Conservation (phyloP, 768 basidiomycete genomes). For the Megacollybia marginata region DNA sequence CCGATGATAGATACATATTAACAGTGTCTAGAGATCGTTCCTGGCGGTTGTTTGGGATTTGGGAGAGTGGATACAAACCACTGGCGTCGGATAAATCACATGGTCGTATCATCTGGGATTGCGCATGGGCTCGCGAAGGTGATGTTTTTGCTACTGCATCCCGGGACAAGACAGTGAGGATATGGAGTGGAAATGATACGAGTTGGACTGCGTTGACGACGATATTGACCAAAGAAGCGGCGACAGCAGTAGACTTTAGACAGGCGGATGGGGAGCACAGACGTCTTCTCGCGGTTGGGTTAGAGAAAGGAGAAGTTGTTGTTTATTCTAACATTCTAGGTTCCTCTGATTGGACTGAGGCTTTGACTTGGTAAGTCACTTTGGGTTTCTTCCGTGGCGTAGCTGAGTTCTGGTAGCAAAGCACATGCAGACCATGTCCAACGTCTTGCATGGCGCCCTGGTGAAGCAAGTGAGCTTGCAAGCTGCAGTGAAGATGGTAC, state of each 20-base stretch:
- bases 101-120: slow-evolving; percentile 93
- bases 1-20: slow-evolving; percentile 69
- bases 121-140: slow-evolving; percentile 74
- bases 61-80: slow-evolving; percentile 45
- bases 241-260: slow-evolving; percentile 74
- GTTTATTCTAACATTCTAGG: slow-evolving; percentile 40
- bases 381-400: background rate
- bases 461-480: slow-evolving; percentile 4
- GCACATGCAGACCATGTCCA: slow-evolving; percentile 78
- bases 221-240: slow-evolving; percentile 67
- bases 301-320: slow-evolving; percentile 73
- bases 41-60: slow-evolving; percentile 72
- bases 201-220: slow-evolving; percentile 30
- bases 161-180: slow-evolving; percentile 79
- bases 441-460: slow-evolving; percentile 71
- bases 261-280: slow-evolving; percentile 27
- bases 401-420: slow-evolving; percentile 31
- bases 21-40: slow-evolving; percentile 89
- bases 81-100: slow-evolving; percentile 77
- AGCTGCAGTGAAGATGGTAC: background rate
- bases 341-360: slow-evolving; percentile 36
- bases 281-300: slow-evolving; percentile 69
- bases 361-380: slow-evolving; percentile 44
- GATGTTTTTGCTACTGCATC: slow-evolving; percentile 88
- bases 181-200: too few relatives aligned